Base-by-base conservation (phyloP, 2,329 filamentous ascomycete genomes). In the Zymoseptoria pseudotritici region DNA sequence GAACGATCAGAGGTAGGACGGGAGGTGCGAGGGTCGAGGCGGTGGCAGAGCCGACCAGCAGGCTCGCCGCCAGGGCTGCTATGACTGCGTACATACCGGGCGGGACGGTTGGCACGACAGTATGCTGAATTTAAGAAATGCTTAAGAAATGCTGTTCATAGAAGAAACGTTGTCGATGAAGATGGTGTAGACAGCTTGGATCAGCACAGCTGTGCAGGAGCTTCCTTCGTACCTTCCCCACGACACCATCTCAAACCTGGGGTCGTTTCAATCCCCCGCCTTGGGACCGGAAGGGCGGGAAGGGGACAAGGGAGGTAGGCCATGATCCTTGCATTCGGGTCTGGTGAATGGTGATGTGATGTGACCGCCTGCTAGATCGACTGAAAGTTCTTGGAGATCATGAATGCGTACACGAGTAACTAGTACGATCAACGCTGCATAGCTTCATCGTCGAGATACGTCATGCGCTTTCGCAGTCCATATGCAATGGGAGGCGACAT, bases 1-100 rank as follows among this genome's bases (percentile, higher is more conserved):
- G 75, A 53, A 81, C 79, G 59, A 80, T 75, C 63, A 81, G 73
- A 13, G 79, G 79, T 53, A 81, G 73, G 6, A 81, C 77, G 11
- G 79, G 78, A 58, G 84, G 83, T 29, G 78, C 81, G 55, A 86
- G 76, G 29, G 74, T 78, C 17, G 83, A 85, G 21, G 82, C 81
- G 54, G 75, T 69, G 58, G 71, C 71, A 57, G 76, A 67, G 66
- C 73, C 70, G 21, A 60, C 50, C 58, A 68, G 63, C 57, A 70
- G 63, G 58, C 58, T 60, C 52, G 67, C 65, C 61, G 64, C 65
- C 58, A 63, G 56, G n/a, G 61, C 63, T 55, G 52, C 60, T 50
- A 61, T 56, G 46, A 46, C 11, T 46, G 36, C 36, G 56, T 62
- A 65, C 67, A 69, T 69, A 55, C 42, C 62, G 58, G 13, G 17